These are phyloP conservation scores for Rhizophagus clarus DNA, from an alignment of 192 early-diverging fungal genomes.

Conservation along the genomic window DNA sequence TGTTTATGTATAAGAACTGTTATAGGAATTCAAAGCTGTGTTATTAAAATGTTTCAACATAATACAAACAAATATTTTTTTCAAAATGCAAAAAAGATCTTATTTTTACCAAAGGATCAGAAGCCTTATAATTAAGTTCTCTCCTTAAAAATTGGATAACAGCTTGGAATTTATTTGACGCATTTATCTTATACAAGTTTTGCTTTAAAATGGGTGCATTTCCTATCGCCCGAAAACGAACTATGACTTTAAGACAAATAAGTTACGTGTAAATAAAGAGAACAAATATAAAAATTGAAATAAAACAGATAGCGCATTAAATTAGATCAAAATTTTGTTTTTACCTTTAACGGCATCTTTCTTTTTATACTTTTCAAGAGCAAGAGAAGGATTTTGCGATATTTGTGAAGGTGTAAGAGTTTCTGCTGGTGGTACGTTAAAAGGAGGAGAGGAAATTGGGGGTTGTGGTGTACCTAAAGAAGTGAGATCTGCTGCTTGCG, in stretches of 20 bases:
- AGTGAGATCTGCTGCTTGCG: not conserved
- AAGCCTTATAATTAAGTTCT: slow-evolving; percentile 74
- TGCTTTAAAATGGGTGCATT: slow-evolving; percentile 91
- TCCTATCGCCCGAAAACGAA: slow-evolving; percentile 80
- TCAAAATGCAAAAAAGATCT: not conserved
- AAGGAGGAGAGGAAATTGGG: slow-evolving; percentile 8
- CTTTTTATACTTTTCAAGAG: slow-evolving; percentile 29
- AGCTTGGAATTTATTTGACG: slow-evolving; percentile 80
- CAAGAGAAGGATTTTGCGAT: not conserved
- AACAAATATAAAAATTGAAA: too few species aligned
- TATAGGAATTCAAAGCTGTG: not conserved
- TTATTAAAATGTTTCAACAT: not conserved
- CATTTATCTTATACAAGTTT: slow-evolving; percentile 81
- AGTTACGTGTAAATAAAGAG: too few species aligned
- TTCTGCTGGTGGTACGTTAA: not conserved
- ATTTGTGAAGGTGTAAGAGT: not conserved
- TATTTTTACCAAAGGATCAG: slow-evolving; percentile 68
- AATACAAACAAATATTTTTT: not conserved
- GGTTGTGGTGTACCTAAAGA: not conserved
- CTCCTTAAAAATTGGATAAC: slow-evolving; percentile 84
- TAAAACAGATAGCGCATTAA: too few species aligned
- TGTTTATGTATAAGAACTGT: slow-evolving; percentile 91
- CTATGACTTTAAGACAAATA: slow-evolving; percentile 64
- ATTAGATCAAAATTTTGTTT: not conserved
- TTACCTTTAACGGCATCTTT: slow-evolving; percentile 25